These are phyloP conservation scores for Rubia peregrina DNA, from an alignment of 305 asterid species.

Conservation along the genomic window DNA sequence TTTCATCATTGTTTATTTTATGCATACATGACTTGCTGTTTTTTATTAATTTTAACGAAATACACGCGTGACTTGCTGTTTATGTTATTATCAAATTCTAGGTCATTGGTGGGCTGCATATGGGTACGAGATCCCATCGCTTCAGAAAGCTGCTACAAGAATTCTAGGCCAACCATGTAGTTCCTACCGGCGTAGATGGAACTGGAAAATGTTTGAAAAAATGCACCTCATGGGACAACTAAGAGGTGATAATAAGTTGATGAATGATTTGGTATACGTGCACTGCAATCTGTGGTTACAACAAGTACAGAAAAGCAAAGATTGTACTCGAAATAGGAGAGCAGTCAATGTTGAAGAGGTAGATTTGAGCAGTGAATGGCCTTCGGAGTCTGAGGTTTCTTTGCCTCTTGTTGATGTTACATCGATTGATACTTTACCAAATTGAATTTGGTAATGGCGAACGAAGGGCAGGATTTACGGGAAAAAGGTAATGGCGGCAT, in stretches of 20 bases:
- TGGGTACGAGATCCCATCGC: conserved; percentile 45
- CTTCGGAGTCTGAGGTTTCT: conserved; percentile 30
- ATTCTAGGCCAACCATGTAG: conserved; percentile 46
- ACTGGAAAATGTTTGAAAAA: conserved; percentile 35
- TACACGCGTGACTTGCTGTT: no score
- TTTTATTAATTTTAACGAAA: no score
- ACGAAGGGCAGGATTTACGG: no score
- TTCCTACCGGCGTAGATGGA: conserved; percentile 49
- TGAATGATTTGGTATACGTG: conserved; percentile 38
- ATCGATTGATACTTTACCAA: conserved; percentile 19
- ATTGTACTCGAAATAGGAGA: conserved; percentile 16
- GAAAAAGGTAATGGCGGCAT: no score
- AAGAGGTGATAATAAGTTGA: conserved; percentile 27
- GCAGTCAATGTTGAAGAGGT: conserved; percentile 35
- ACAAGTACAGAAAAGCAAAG: conserved; percentile 27
- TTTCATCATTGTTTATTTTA: not conserved
- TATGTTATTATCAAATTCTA: conserved; percentile 5
- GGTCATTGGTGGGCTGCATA: conserved; percentile 54
- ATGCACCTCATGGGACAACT: conserved; percentile 23
- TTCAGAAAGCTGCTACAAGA: conserved; percentile 40
- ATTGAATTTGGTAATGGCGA: no score
- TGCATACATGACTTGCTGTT: no score
- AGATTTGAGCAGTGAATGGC: conserved; percentile 36
- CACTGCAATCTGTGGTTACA: conserved; percentile 50
- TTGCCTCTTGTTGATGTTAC: conserved; percentile 27